These are phyloP conservation scores for Aspergillus leporis DNA, from an alignment of 495 filamentous ascomycete species.

Conservation along the genomic window DNA sequence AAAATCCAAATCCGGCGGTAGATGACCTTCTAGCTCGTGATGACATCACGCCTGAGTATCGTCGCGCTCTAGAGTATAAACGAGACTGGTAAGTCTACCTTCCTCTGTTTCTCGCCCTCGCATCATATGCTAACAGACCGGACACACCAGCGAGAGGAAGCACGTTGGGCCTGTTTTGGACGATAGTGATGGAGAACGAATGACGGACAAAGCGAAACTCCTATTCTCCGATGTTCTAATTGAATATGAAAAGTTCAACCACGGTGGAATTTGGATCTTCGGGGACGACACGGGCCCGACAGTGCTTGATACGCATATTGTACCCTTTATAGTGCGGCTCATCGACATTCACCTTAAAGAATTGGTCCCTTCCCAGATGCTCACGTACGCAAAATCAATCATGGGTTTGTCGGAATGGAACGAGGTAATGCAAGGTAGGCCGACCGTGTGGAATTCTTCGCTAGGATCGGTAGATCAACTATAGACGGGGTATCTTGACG, in stretches of 20 bases:
- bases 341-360: constrained; percentile 13
- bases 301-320: constrained; percentile 16
- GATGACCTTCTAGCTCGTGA: constrained; percentile 15
- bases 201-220: constrained; percentile 9
- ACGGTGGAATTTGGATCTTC: constrained; percentile 15
- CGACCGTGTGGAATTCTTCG: constrained; percentile 14
- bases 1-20: constrained; percentile 13
- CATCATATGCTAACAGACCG: not conserved
- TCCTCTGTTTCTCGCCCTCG: too few relatives aligned
- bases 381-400: constrained; percentile 11
- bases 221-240: constrained; percentile 6
- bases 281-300: constrained; percentile 15
- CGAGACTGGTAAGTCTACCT: constrained; percentile 9
- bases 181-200: constrained; percentile 1
- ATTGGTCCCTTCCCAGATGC: constrained; percentile 9
- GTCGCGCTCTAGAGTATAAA: constrained; percentile 17
- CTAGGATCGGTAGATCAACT: constrained; percentile 13
- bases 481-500: not conserved
- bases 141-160: constrained; percentile 11
- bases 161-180: constrained; percentile 1
- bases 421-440: constrained; percentile 8
- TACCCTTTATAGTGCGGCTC: constrained; percentile 10
- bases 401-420: constrained; percentile 9
- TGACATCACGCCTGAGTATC: constrained; percentile 14
- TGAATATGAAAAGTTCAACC: constrained; percentile 2